Conservation (phyloP, 2,329 filamentous ascomycete genomes). For the Xylariaceae sp. region DNA sequence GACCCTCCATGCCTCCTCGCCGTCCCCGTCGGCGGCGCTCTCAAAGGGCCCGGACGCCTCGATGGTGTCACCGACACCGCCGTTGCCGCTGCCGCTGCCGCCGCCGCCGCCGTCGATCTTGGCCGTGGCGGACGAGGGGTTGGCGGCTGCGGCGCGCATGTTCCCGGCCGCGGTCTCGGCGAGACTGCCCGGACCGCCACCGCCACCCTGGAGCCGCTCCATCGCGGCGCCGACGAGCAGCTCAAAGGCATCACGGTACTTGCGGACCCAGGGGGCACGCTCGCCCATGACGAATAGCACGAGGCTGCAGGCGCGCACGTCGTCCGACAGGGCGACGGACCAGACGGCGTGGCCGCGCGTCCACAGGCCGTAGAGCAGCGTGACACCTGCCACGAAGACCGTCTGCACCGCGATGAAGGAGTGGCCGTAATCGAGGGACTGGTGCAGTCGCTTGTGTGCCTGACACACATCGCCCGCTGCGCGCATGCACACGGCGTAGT, state of each 20-base stretch:
- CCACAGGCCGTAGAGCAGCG: slow-evolving; percentile 30
- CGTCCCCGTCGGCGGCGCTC: slow-evolving; percentile 9
- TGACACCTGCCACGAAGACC: slow-evolving; percentile 34
- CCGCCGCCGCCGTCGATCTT: background rate
- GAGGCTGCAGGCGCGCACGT: slow-evolving; percentile 40
- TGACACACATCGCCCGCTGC: slow-evolving; percentile 35
- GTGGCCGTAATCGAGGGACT: slow-evolving; percentile 32
- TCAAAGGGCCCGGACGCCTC: slow-evolving; percentile 6
- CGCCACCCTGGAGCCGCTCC: slow-evolving; percentile 34
- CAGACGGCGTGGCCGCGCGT: slow-evolving; percentile 37
- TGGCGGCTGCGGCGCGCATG: slow-evolving; percentile 18
- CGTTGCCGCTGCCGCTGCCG: slow-evolving; percentile 3
- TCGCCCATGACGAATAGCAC: slow-evolving; percentile 43
- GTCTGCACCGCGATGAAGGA: slow-evolving; percentile 36
- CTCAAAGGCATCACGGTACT: slow-evolving; percentile 40
- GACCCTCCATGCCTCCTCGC: slow-evolving; percentile 18
- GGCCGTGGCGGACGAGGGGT: slow-evolving; percentile 7
- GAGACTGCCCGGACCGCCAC: slow-evolving; percentile 29
- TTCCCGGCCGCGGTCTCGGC: slow-evolving; percentile 30
- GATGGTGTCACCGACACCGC: background rate
- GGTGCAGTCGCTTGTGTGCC: slow-evolving; percentile 33
- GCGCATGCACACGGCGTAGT: slow-evolving; percentile 34
- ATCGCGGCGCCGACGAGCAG: slow-evolving; percentile 37
- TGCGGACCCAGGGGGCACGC: slow-evolving; percentile 37
- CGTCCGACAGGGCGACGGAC: slow-evolving; percentile 40